Evolutionary conservation across 169 alveolate species (phyloP).

Genomic region (Toxoplasma gondii): DNA sequence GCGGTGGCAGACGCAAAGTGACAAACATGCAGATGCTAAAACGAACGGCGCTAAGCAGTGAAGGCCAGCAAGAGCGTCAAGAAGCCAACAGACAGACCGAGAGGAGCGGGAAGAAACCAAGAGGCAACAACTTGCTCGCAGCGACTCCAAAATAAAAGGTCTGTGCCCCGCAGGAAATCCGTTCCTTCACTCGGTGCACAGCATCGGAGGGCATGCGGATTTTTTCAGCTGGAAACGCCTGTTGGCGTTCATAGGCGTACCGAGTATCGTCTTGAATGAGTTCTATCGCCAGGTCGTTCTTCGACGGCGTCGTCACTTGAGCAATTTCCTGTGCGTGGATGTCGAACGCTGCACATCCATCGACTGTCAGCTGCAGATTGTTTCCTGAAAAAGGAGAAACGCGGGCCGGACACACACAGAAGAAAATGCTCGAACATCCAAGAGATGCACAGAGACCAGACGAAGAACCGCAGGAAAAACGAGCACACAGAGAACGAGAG

Average conservation of each 20-base stretch:
- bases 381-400: constrained; percentile 44
- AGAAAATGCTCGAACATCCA: not conserved
- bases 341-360: constrained; percentile 80
- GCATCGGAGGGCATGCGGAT: not conserved
- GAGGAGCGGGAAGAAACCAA: no score
- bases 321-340: constrained; percentile 81
- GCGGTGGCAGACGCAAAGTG: not conserved
- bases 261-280: constrained; percentile 73
- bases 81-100: no score
- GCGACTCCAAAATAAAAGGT: no score
- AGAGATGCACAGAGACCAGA: not conserved
- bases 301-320: constrained; percentile 86
- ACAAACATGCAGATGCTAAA: not conserved
- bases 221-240: not conserved
- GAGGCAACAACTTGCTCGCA: no score
- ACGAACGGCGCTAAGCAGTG: not conserved
- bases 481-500: constrained; percentile 9
- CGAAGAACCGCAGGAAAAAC: not conserved
- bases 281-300: constrained; percentile 88
- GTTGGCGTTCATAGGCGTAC: no score
- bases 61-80: no score
- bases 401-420: not conserved
- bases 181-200: no score
- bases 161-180: no score
- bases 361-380: constrained; percentile 76